Evolutionary conservation across 805 yeast genomes (phyloP), one percentile per base, ranked within the genome.

Genomic region (Lachancea meyersii): DNA sequence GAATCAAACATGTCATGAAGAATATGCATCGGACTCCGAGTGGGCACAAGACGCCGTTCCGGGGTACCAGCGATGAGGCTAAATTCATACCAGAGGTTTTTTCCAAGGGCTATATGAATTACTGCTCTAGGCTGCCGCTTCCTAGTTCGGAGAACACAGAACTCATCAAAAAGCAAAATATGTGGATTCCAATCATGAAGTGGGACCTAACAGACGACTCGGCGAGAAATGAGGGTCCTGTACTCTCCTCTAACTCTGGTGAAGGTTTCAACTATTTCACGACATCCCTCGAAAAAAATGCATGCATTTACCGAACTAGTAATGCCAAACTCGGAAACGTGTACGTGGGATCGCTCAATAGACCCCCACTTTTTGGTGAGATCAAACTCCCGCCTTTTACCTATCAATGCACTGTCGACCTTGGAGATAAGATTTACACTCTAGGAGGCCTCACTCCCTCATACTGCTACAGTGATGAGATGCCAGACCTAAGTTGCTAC

Each of bases 381-480:
- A 53, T 48, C 5, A 64, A 66, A n/a, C 40, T 71, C 1, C 75
- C 78, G 3, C 58, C 73, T 0, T 49, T 75, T 16, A 53, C 65
- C 0, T 71, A 72, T 48, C 78, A 76, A 47, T 57, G 72, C 4
- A 46, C 73, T 0, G 64, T 67, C n/a, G 67, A 64, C 9, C 43
- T 69, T 40, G 57, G 62, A 18, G 68, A 63, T 16, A 60, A 58
- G n/a, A 58, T 71, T 3, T 71, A 61, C 43, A 48, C 68, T 0
- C 47, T 68, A 20, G 82, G 82, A 20, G 82, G 82, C 0, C 49
- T 72, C 27, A 50, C 55, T 38, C 60, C 62, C 17, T 55, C 52
- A 24, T 46, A 53, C 34, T 45, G 51, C 14, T 54, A 50, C 22
- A 55, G 55, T 27, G 53, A 53, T 19, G 56, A 52, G 27, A 53